These are phyloP conservation scores for Prunus salicina DNA, from an alignment of 306 rosid species.

Conservation along the genomic window DNA sequence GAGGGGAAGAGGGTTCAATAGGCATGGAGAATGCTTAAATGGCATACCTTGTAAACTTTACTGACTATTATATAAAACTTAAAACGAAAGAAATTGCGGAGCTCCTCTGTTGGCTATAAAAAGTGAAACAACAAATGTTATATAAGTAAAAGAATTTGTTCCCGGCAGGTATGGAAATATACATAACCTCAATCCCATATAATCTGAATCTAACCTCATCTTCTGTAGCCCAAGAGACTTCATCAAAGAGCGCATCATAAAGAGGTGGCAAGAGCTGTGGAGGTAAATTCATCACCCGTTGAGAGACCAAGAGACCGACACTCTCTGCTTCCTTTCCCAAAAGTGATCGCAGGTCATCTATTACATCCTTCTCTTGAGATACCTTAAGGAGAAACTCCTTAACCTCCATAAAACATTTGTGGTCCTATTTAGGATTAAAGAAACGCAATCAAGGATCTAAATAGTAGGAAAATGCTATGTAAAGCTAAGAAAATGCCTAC, in stretches of 20 bases:
- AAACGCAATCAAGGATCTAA: neutral
- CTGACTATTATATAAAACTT: slow-evolving; percentile 49
- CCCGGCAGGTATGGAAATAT: slow-evolving; percentile 3
- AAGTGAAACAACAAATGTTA: slow-evolving; percentile 12
- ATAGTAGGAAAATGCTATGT: too few relatives aligned
- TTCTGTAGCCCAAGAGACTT: slow-evolving; percentile 85
- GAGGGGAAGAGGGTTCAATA: neutral
- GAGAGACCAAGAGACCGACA: slow-evolving; percentile 76
- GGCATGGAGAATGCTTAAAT: slow-evolving; percentile 8
- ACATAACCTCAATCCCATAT: slow-evolving; percentile 20
- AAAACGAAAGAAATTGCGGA: slow-evolving; percentile 59
- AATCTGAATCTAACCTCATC: slow-evolving; percentile 75
- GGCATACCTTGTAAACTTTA: slow-evolving; percentile 70
- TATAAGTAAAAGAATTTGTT: too few relatives aligned
- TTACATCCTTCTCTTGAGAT: slow-evolving; percentile 40
- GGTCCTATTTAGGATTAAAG: slow-evolving; percentile 41
- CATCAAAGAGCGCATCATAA: slow-evolving; percentile 80
- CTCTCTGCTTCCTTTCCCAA: slow-evolving; percentile 51
- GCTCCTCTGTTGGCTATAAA: slow-evolving; percentile 74
- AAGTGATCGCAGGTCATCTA: slow-evolving; percentile 45
- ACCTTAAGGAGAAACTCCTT: slow-evolving; percentile 56
- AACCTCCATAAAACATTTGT: slow-evolving; percentile 52
- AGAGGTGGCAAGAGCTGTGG: slow-evolving; percentile 83
- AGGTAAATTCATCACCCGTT: slow-evolving; percentile 75
- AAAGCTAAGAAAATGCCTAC: neutral